Evolutionary conservation across 2,329 filamentous ascomycete genomes (phyloP).

Genomic region (Aspergillus pseudoviridinutans): DNA sequence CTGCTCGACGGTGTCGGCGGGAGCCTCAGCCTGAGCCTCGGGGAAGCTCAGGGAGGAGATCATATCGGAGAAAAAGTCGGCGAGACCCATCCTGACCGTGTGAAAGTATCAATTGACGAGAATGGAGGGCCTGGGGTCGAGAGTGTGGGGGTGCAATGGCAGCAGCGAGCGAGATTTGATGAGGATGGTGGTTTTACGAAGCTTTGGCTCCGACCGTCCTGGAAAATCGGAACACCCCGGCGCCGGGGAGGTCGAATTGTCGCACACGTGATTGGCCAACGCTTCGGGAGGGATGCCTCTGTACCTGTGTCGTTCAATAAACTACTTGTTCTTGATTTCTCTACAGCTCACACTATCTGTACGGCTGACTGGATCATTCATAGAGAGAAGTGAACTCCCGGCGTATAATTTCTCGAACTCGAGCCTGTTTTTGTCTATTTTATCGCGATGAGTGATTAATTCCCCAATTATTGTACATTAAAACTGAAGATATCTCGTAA

Average conservation of each 20-base stretch:
- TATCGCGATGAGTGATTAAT: neutral
- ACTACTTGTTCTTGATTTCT: neutral
- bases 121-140: slow-evolving; percentile 22
- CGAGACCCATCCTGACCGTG: slow-evolving; percentile 55
- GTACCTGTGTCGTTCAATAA: slow-evolving; percentile 4
- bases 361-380: neutral
- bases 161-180: slow-evolving; percentile 29
- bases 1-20: slow-evolving; percentile 49
- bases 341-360: neutral
- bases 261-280: slow-evolving; percentile 38
- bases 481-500: neutral
- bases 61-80: slow-evolving; percentile 61
- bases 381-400: neutral
- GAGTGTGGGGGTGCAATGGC: slow-evolving; percentile 19
- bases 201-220: slow-evolving; percentile 26
- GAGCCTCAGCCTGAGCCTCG: slow-evolving; percentile 59
- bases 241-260: slow-evolving; percentile 36
- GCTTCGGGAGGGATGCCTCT: slow-evolving; percentile 4
- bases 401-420: neutral
- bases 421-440: neutral
- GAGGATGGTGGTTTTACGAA: slow-evolving; percentile 36
- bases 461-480: neutral
- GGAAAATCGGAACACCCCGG: slow-evolving; percentile 42
- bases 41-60: slow-evolving; percentile 61
- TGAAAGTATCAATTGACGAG: slow-evolving; percentile 28